phyloP scores from a whole-genome alignment of 2,329 filamentous ascomycete species.

The Aspergillus tamarii region DNA sequence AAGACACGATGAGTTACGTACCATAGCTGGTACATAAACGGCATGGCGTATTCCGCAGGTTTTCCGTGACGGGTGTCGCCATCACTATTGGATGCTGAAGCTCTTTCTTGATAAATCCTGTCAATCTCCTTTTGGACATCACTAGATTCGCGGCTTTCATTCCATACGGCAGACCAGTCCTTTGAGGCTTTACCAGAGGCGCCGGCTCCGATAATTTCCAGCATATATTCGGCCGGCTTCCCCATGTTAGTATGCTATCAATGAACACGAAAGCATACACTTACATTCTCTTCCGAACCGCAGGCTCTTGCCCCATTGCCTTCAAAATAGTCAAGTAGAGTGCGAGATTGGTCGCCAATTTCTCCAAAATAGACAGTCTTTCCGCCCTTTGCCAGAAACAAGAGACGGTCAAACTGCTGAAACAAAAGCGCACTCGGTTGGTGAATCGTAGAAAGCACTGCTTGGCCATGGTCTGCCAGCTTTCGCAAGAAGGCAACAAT shows the following conservation, averaged over 20 bases:
- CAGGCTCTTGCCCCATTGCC: slow-evolving; percentile 63
- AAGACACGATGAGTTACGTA: slow-evolving; percentile 75
- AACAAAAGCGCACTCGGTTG: slow-evolving; percentile 93
- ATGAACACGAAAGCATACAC: background rate
- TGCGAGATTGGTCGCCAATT: slow-evolving; percentile 61
- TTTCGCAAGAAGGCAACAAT: slow-evolving; percentile 86
- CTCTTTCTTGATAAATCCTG: slow-evolving; percentile 55
- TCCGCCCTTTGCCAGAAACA: slow-evolving; percentile 66
- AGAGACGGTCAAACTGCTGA: slow-evolving; percentile 71
- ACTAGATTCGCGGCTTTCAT: slow-evolving; percentile 58
- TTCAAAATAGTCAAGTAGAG: slow-evolving; percentile 65
- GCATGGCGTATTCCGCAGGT: slow-evolving; percentile 84
- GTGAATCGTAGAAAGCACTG: slow-evolving; percentile 90
- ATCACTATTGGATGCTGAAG: slow-evolving; percentile 36
- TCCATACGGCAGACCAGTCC: slow-evolving; percentile 68
- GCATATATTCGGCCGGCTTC: slow-evolving; percentile 72
- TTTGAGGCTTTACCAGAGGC: slow-evolving; percentile 68
- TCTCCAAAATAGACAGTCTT: slow-evolving; percentile 70
- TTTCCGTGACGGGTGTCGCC: slow-evolving; percentile 64
- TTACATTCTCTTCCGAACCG: slow-evolving; percentile 60
- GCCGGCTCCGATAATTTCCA: slow-evolving; percentile 60
- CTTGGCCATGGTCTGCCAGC: slow-evolving; percentile 81
- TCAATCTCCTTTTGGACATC: slow-evolving; percentile 62
- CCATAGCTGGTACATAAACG: slow-evolving; percentile 67
- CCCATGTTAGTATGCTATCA: slow-evolving; percentile 17